Conservation (phyloP, 2,329 filamentous ascomycete genomes). For the Paecilomyces fulvus region DNA sequence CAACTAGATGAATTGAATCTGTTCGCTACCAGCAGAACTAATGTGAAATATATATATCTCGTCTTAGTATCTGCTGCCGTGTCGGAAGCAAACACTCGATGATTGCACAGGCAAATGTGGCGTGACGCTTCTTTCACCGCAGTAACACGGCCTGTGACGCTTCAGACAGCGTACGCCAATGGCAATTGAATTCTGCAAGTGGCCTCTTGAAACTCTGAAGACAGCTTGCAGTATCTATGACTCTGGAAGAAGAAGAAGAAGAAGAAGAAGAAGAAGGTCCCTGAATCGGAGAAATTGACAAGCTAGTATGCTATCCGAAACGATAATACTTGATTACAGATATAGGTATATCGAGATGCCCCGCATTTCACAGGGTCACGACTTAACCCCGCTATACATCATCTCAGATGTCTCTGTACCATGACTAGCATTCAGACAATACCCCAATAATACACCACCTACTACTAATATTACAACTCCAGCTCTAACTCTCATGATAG, state of each 20-base stretch:
- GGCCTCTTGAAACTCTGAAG: too few relatives aligned
- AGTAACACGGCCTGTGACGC: not conserved
- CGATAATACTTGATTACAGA: not conserved
- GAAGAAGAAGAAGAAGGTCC: not conserved
- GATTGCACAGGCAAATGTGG: not conserved
- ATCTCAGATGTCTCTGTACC: not conserved
- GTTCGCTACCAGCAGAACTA: constrained; percentile 3
- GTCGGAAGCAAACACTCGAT: not conserved
- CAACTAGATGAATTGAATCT: not conserved
- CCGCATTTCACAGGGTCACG: not conserved
- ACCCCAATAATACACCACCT: not conserved
- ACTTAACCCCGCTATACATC: not conserved
- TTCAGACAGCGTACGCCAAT: not conserved
- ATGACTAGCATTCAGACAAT: not conserved
- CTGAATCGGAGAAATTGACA: not conserved
- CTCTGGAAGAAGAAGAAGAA: not conserved
- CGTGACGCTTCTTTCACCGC: not conserved
- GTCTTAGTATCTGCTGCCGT: not conserved
- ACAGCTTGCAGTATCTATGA: not conserved
- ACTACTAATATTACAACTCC: not conserved
- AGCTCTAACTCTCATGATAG: not conserved
- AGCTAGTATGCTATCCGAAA: not conserved
- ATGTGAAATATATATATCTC: constrained; percentile 6
- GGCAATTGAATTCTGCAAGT: not conserved
- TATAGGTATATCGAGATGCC: not conserved